phyloP scores from a whole-genome alignment of 2,329 filamentous ascomycete species.

The Penicillium sp. region DNA sequence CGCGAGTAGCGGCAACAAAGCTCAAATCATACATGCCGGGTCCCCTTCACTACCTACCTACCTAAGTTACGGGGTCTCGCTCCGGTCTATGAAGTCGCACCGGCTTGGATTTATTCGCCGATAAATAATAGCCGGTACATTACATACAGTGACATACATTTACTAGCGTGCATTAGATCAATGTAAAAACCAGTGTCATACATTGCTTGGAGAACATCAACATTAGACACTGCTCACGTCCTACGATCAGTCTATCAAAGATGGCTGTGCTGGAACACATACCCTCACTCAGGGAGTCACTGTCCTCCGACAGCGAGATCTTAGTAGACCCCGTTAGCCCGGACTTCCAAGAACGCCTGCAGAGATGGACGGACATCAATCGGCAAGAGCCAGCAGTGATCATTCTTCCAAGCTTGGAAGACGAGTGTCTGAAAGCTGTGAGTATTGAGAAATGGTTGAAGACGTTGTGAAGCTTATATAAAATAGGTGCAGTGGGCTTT shows the following conservation, averaged over 20 bases:
- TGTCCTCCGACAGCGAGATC: neutral
- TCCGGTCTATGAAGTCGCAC: no score
- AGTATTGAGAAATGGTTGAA: neutral
- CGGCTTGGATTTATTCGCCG: no score
- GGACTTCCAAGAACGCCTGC: neutral
- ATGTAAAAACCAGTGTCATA: no score
- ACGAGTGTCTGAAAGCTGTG: neutral
- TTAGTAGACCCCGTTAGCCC: neutral
- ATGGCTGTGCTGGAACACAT: neutral
- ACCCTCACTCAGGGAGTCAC: neutral
- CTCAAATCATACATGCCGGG: neutral
- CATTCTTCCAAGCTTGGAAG: neutral
- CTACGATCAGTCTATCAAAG: neutral
- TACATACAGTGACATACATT: no score
- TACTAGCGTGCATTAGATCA: neutral
- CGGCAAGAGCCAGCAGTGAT: neutral
- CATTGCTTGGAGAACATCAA: no score
- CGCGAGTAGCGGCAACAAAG: no score
- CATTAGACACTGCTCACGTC: no score
- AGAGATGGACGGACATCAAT: conserved; percentile 6
- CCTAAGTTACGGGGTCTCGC: no score
- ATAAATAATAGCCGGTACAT: no score
- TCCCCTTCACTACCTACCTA: no score
- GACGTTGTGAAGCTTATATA: neutral
- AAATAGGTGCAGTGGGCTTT: conserved; percentile 2